Conservation (phyloP, 441 rosid genomes). For the Adansonia madagascariensis region DNA sequence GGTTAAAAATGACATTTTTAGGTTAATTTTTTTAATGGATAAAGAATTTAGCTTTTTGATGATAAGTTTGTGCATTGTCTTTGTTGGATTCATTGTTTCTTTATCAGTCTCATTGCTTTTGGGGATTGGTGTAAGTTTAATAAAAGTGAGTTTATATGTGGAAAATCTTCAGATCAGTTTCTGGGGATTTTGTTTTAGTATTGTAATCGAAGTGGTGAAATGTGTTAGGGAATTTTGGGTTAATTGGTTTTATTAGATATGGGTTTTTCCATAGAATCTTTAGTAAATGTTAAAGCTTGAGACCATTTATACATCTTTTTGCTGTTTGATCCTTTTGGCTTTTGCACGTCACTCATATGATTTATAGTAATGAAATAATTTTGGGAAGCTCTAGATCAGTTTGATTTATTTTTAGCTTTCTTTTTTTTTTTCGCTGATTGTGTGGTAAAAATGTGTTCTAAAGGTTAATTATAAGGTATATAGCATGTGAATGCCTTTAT, state of each 20-base stretch:
- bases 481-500: neutral
- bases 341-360: neutral
- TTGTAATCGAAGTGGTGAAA: constrained; percentile 14
- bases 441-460: neutral
- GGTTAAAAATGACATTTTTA: neutral
- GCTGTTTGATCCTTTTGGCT: neutral
- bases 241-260: constrained; percentile 11
- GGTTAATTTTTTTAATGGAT: neutral
- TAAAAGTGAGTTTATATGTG: neutral
- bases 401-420: neutral
- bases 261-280: constrained; percentile 7
- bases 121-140: neutral
- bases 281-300: neutral
- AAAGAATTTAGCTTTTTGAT: constrained; percentile 18
- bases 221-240: constrained; percentile 5
- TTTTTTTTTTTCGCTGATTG: neutral
- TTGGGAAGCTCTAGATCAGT: neutral
- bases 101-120: constrained; percentile 12
- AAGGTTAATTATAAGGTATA: neutral
- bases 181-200: constrained; percentile 21
- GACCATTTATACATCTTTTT: neutral
- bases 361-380: constrained; percentile 20
- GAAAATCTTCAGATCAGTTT: neutral
- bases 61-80: constrained; percentile 6
- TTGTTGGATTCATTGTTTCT: neutral